Conservation (phyloP, 768 basidiomycete genomes). For the Omphalotus guepiniiformis region DNA sequence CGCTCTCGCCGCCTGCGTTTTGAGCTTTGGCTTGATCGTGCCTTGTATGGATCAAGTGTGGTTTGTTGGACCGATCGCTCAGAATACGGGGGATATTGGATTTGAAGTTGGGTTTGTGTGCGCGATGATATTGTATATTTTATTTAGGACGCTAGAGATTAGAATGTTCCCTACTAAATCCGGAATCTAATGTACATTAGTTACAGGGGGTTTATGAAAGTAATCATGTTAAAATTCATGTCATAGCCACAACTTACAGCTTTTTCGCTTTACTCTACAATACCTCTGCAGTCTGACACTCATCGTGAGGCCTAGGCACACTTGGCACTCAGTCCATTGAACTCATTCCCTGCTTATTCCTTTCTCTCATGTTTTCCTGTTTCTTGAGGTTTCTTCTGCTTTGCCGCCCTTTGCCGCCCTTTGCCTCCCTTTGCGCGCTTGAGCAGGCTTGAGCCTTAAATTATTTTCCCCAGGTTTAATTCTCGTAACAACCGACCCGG, state of each 20-base stretch:
- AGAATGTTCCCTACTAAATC: background rate
- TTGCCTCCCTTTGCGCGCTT: no score
- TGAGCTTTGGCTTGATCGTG: slow-evolving; percentile 31
- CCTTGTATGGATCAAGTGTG: slow-evolving; percentile 28
- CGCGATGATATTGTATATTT: slow-evolving; percentile 3
- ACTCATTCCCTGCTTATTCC: no score
- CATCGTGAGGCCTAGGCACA: no score
- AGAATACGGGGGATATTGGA: slow-evolving; percentile 14
- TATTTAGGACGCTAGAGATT: background rate
- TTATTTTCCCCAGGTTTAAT: no score
- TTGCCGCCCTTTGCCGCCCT: no score
- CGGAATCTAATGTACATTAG: background rate
- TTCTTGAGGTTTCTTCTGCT: no score
- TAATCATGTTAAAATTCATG: slow-evolving; percentile 2
- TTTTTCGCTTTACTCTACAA: background rate
- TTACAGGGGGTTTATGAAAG: background rate
- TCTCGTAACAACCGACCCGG: no score
- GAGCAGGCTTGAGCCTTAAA: no score
- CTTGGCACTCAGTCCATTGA: no score
- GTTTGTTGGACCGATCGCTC: slow-evolving; percentile 21
- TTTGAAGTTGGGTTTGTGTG: no score
- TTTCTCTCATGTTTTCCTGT: no score
- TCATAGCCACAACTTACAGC: slow-evolving; percentile 2
- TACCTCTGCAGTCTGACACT: no score
- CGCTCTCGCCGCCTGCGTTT: slow-evolving; percentile 24